Evolutionary conservation across 2,329 filamentous ascomycete genomes (phyloP).

Genomic region (Nothomitra cinnamomea): DNA sequence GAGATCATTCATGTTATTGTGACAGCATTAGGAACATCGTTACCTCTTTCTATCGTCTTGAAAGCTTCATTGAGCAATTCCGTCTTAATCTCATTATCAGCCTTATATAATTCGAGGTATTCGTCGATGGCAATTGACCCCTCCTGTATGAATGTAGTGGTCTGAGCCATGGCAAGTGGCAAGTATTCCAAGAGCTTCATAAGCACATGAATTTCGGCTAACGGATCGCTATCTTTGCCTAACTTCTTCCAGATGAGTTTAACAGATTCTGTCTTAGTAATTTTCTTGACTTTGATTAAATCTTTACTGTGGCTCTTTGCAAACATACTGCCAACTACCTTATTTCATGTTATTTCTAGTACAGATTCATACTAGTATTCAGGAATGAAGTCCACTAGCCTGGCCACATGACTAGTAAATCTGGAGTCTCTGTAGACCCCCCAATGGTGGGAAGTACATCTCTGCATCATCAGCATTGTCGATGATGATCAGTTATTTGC

Average conservation of each 20-base stretch:
- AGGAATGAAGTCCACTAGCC: not conserved
- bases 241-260: not conserved
- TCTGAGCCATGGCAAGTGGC: constrained; percentile 21
- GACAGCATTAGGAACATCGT: constrained; percentile 15
- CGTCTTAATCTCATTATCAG: constrained; percentile 12
- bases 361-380: not conserved
- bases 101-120: constrained; percentile 18
- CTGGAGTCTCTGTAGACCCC: too few relatives aligned
- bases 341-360: not conserved
- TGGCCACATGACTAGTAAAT: too few relatives aligned
- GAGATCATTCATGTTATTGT: constrained; percentile 20
- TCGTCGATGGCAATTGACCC: constrained; percentile 13
- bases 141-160: constrained; percentile 20
- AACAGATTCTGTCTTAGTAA: not conserved
- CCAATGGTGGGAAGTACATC: not conserved
- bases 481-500: not conserved
- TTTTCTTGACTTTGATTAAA: not conserved
- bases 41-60: constrained; percentile 17
- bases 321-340: not conserved
- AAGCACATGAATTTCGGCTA: not conserved
- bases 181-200: constrained; percentile 15
- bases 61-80: constrained; percentile 18
- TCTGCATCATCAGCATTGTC: not conserved
- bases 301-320: not conserved
- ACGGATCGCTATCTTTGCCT: not conserved